phyloP scores from a whole-genome alignment of 2,329 filamentous ascomycete genomes.

The Colletotrichum siamense region DNA sequence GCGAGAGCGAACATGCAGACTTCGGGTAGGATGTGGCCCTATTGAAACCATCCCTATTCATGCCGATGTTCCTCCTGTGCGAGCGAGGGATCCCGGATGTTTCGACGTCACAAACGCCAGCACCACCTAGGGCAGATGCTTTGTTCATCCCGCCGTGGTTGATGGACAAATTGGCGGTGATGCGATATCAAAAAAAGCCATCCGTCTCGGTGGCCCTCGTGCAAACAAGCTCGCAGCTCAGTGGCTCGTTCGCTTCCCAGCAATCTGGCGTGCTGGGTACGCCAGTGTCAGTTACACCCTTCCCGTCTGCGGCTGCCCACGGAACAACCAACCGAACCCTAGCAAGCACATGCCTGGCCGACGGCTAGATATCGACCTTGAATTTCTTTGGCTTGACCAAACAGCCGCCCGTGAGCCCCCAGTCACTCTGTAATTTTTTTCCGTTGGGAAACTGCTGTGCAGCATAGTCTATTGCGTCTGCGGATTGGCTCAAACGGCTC shows the following conservation, averaged over 20 bases:
- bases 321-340: slow-evolving; percentile 14
- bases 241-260: slow-evolving; percentile 11
- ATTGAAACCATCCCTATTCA: not conserved
- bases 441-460: not conserved
- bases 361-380: not conserved
- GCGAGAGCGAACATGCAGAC: not conserved
- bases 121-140: not conserved
- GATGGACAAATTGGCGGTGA: slow-evolving; percentile 3
- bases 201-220: slow-evolving; percentile 13
- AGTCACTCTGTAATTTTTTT: not conserved
- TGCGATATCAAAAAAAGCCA: not conserved
- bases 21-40: not conserved
- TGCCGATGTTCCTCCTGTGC: not conserved
- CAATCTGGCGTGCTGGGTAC: not conserved
- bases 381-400: not conserved
- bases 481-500: slow-evolving; percentile 5
- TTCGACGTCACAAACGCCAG: not conserved
- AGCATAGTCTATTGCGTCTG: not conserved
- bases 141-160: not conserved
- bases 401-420: not conserved
- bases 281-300: not conserved
- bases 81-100: not conserved
- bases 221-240: slow-evolving; percentile 20
- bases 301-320: slow-evolving; percentile 2
- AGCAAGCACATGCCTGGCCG: not conserved